phyloP scores from a whole-genome alignment of 805 yeast species.

The Lachancea cidri region DNA sequence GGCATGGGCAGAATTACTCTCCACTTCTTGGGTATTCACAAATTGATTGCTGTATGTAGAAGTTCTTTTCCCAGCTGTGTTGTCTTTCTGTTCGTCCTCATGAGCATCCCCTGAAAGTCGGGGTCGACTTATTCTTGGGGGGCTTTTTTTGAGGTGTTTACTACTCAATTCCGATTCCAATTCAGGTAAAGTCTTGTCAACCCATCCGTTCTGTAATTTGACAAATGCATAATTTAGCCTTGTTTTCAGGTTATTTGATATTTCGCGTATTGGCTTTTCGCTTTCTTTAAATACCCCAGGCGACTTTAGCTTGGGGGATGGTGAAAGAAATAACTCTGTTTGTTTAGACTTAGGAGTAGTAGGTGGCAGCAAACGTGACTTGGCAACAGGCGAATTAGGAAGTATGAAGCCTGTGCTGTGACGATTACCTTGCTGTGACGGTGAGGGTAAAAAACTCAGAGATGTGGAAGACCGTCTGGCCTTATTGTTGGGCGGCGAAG shows the following conservation, averaged over 20 bases:
- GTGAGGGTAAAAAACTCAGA: conserved; percentile 26
- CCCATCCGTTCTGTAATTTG: conserved; percentile 32
- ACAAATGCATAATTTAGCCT: conserved; percentile 39
- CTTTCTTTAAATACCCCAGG: conserved; percentile 23
- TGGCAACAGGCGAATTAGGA: conserved; percentile 11
- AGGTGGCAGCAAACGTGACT: conserved; percentile 26
- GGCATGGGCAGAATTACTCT: conserved; percentile 35
- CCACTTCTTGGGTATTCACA: conserved; percentile 18
- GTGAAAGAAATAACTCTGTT: conserved; percentile 30
- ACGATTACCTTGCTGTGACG: conserved; percentile 8
- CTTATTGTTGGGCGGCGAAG: conserved; percentile 23
- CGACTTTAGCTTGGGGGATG: conserved; percentile 30
- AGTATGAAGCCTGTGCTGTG: neutral
- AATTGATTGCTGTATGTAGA: conserved; percentile 13
- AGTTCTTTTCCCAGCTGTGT: neutral
- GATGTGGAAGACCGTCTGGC: conserved; percentile 22
- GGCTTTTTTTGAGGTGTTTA: neutral
- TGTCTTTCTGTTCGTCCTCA: too few species aligned
- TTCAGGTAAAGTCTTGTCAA: conserved; percentile 26
- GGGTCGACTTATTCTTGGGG: neutral
- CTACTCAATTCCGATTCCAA: conserved; percentile 17
- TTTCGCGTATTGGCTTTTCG: conserved; percentile 37
- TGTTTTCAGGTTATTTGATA: conserved; percentile 37
- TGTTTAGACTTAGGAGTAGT: conserved; percentile 31
- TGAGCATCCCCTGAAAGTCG: too few species aligned